phyloP scores from a whole-genome alignment of 192 early-diverging fungal genomes.

The Lobosporangium transversale region DNA sequence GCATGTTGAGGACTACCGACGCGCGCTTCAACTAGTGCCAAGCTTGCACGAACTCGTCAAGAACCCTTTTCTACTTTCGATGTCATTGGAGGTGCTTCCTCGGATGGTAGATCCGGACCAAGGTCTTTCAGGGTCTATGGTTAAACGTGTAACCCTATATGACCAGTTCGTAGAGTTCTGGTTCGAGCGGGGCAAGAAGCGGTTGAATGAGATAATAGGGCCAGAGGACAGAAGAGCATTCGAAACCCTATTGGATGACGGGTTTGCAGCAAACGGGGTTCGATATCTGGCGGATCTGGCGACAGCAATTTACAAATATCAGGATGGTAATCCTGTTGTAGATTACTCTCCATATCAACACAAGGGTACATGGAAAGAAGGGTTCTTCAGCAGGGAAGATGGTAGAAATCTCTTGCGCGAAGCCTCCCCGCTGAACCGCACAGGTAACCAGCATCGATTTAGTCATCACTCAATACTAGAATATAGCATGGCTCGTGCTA shows the following conservation, averaged over 20 bases:
- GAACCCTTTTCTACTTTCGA: not conserved
- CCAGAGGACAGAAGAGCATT: not conserved
- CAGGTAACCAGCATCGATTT: too few relatives aligned
- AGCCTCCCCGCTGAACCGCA: constrained; percentile 1
- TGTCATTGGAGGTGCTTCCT: constrained; percentile 4
- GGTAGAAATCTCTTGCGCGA: not conserved
- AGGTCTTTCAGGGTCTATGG: not conserved
- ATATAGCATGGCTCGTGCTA: constrained; percentile 4
- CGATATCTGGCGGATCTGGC: not conserved
- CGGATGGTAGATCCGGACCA: too few relatives aligned
- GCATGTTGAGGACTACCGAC: not conserved
- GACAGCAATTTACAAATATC: constrained; percentile 3
- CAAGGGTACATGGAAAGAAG: too few relatives aligned
- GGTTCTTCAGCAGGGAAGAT: not conserved
- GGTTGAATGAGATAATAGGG: not conserved
- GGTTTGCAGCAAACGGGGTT: not conserved
- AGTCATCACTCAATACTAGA: constrained; percentile 12
- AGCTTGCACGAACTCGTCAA: not conserved
- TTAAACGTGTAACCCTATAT: not conserved
- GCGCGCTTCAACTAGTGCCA: not conserved
- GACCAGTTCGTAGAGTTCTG: too few relatives aligned
- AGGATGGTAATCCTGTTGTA: constrained; percentile 3
- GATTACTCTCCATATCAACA: not conserved
- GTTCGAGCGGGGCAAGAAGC: not conserved
- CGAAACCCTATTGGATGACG: not conserved